phyloP scores from a whole-genome alignment of 345 rosid genomes.

The Pistacia integerrima region DNA sequence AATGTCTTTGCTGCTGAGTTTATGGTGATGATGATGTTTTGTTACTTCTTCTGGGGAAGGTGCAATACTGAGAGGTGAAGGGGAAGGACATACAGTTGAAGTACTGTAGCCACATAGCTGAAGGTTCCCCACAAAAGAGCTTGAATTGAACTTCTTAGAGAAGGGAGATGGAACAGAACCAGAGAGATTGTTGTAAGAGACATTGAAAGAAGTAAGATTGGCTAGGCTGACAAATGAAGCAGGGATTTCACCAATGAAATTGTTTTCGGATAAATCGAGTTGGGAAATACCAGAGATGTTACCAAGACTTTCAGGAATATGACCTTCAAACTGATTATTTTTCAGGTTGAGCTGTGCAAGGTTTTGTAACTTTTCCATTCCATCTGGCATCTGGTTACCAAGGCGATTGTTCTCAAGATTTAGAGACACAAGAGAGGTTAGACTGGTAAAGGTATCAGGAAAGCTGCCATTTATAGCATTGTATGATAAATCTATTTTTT shows the following conservation, averaged over 20 bases:
- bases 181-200: slow-evolving; percentile 83
- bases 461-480: slow-evolving; percentile 75
- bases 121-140: slow-evolving; percentile 78
- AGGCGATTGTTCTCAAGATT: slow-evolving; percentile 61
- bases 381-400: slow-evolving; percentile 49
- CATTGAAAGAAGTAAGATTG: slow-evolving; percentile 75
- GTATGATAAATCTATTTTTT: slow-evolving; percentile 66
- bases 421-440: slow-evolving; percentile 54
- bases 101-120: slow-evolving; percentile 87
- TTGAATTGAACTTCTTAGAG: slow-evolving; percentile 77
- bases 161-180: slow-evolving; percentile 75
- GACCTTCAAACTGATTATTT: slow-evolving; percentile 60
- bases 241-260: slow-evolving; percentile 75
- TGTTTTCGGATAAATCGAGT: slow-evolving; percentile 70
- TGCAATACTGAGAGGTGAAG: slow-evolving; percentile 45
- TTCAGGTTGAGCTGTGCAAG: slow-evolving; percentile 63
- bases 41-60: slow-evolving; percentile 52
- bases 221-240: slow-evolving; percentile 50
- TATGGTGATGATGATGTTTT: slow-evolving; percentile 39
- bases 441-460: slow-evolving; percentile 56
- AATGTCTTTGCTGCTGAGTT: slow-evolving; percentile 67
- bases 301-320: slow-evolving; percentile 58
- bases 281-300: slow-evolving; percentile 53
- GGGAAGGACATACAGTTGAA: slow-evolving; percentile 62
- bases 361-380: slow-evolving; percentile 49